Evolutionary conservation across 768 basidiomycete species (phyloP), one percentile per base, ranked within the genome.

Genomic region (Myochromella boudieri): DNA sequence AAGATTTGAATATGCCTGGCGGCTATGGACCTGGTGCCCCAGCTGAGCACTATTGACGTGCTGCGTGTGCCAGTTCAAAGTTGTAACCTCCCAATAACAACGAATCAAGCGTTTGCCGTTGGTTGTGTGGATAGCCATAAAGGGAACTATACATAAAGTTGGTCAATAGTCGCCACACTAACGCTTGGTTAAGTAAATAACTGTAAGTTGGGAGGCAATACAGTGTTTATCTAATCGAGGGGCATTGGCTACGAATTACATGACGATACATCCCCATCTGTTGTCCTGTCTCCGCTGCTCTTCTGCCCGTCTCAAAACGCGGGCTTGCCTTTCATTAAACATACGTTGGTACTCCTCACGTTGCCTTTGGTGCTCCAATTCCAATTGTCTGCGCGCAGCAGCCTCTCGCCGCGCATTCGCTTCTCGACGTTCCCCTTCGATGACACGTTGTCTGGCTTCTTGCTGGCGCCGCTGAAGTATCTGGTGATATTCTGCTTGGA

Each of bases 1-100:
- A n/a, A n/a, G n/a, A n/a, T n/a, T n/a, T n/a, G 11, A 47, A 4
- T 20, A 47, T 52, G 41, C 51, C 51, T 47, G 50, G 50, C 8
- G 44, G 44, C 31, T 51, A 42, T 34, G 20, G 15, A 2, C 24
- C 28, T 2, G n/a, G n/a, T n/a, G n/a, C n/a, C n/a, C n/a, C n/a
- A n/a, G n/a, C n/a, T n/a, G n/a, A n/a, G n/a, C n/a, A n/a, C n/a
- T n/a, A n/a, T n/a, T n/a, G n/a, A n/a, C n/a, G n/a, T n/a, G n/a
- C n/a, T n/a, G n/a, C n/a, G n/a, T n/a, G n/a, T n/a, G n/a, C n/a
- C n/a, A n/a, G n/a, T n/a, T n/a, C n/a, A n/a, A n/a, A n/a, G n/a
- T n/a, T n/a, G n/a, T n/a, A n/a, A n/a, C n/a, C n/a, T n/a, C n/a
- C n/a, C n/a, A n/a, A n/a, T n/a, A n/a, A n/a, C n/a, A n/a, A n/a